Evolutionary conservation across 129 eudicot genomes (phyloP), one percentile per base, ranked within the genome.

Genomic region (Solidago caesia): DNA sequence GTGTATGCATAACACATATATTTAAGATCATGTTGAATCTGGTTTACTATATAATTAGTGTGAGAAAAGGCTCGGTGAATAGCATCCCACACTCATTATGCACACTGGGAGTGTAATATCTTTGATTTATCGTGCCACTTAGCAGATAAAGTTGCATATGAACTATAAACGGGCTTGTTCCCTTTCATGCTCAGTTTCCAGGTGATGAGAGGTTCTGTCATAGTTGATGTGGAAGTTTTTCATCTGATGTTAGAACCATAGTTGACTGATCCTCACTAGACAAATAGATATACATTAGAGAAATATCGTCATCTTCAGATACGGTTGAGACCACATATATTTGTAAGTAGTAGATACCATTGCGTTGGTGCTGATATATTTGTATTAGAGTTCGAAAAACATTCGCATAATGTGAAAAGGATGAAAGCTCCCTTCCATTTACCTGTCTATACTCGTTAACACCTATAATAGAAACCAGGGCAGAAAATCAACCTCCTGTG

Each of bases 121-220:
- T 53, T 7, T 8, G 29, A 48, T 47, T 44, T 27, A 48, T 14
- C 13, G 8, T 13, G 60, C 46, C 16, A 14, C 58, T 26, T 27
- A 68, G 73, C 59, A 48, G 47, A 68, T 48, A 14, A 45, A 68
- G 73, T 25, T 68, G 73, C 44, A 68, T 48, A 41, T 68, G 61
- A 26, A 29, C 33, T 67, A 21, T 67, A 44, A 21, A 42, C 26
- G 57, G n/a, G 6, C 8, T 25, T 4, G 14, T 21, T 21, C 21
- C 21, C 21, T 7, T 47, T 46, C 72, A 21, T 67, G 57, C 21
- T 33, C 39, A 33, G 39, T 33, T 33, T 67, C 26, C 44, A 21
- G 56, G 64, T 5, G 49, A 14, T 44, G 59, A 33, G 25, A 14
- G 59, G 25, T n/a, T 53, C 21, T 53, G 15, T 5, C 59, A 13